Evolutionary conservation across 441 rosid species (phyloP).

Genomic region (Melianthus villosus): DNA sequence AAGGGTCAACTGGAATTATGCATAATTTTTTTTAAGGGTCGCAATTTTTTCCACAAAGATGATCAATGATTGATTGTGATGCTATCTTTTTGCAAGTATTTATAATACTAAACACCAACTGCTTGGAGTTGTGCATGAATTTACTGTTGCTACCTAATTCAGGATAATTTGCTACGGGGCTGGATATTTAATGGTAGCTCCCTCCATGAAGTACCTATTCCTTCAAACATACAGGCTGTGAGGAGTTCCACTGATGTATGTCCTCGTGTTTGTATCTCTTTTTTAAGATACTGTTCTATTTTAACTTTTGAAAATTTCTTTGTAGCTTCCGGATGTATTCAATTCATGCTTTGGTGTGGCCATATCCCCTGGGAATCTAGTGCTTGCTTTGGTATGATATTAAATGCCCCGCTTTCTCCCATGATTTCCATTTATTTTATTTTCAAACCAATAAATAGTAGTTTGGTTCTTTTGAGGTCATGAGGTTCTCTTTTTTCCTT

Average conservation of each 20-base stretch:
- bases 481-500: no score
- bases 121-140: not conserved
- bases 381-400: slow-evolving; percentile 53
- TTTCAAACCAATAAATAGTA: no score
- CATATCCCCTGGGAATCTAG: slow-evolving; percentile 67
- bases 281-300: slow-evolving; percentile 4
- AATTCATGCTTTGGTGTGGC: slow-evolving; percentile 71
- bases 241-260: slow-evolving; percentile 26
- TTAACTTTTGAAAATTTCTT: slow-evolving; percentile 4
- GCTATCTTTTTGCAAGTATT: slow-evolving; percentile 2
- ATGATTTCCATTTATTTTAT: no score
- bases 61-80: no score
- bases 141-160: no score
- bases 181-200: slow-evolving; percentile 46
- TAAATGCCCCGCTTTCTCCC: no score
- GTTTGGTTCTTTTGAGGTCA: no score
- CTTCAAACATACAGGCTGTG: slow-evolving; percentile 41
- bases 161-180: slow-evolving; percentile 73
- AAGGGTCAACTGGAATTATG: no score
- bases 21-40: no score
- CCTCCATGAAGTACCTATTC: slow-evolving; percentile 55
- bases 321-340: slow-evolving; percentile 68
- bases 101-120: not conserved
- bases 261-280: slow-evolving; percentile 5
- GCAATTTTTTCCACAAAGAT: no score